Evolutionary conservation across 2,329 filamentous ascomycete species (phyloP).

Genomic region (Aspergillus sp.): DNA sequence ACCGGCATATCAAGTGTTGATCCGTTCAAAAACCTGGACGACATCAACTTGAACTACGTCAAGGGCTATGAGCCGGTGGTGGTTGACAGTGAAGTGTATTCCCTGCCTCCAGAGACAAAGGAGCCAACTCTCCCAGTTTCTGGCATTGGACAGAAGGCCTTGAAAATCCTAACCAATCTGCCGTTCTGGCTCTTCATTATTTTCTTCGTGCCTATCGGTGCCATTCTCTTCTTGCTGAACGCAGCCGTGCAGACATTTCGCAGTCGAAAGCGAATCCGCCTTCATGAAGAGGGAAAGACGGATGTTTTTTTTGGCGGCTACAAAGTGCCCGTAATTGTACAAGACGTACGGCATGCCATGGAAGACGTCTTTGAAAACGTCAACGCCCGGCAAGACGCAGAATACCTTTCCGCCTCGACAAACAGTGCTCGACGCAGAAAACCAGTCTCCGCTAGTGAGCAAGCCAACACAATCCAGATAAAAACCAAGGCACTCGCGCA

Average conservation of each 20-base stretch:
- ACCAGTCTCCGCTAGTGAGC: too few relatives aligned
- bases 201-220: constrained; percentile 69
- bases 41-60: constrained; percentile 67
- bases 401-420: constrained; percentile 60
- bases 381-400: constrained; percentile 63
- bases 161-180: constrained; percentile 46
- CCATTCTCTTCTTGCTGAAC: constrained; percentile 69
- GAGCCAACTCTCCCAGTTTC: constrained; percentile 18
- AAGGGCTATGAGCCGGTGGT: constrained; percentile 70
- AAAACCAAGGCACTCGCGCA: too few relatives aligned
- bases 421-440: constrained; percentile 23
- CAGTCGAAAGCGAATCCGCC: constrained; percentile 67
- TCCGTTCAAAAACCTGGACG: constrained; percentile 66
- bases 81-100: constrained; percentile 51
- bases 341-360: constrained; percentile 68
- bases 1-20: constrained; percentile 72
- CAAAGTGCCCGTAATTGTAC: constrained; percentile 69
- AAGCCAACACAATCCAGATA: too few relatives aligned
- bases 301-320: constrained; percentile 67
- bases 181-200: constrained; percentile 62
- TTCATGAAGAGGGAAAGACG: constrained; percentile 68
- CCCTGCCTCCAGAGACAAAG: constrained; percentile 23
- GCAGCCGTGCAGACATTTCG: constrained; percentile 70
- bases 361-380: constrained; percentile 73
- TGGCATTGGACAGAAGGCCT: constrained; percentile 28